Base-by-base conservation (phyloP, 345 rosid species). In the Isatis tinctoria region DNA sequence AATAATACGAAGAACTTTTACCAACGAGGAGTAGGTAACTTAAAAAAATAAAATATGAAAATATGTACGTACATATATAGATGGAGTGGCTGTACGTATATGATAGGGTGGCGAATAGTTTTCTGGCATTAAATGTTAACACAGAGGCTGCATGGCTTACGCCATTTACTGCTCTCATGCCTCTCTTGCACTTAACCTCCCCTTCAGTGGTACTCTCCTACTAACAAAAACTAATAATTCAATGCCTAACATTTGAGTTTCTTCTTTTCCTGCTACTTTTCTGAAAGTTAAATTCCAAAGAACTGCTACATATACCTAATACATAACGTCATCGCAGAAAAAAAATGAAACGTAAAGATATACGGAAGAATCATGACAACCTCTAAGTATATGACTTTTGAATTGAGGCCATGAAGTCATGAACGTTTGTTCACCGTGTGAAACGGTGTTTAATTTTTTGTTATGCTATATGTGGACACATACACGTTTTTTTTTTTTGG, bases 111-210 rank as follows among this genome's bases (percentile, higher is more conserved):
- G 53, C 80, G 75, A 76, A 70, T 65, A 58, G 72, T 65, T 45
- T 65, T 4, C 14, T 59, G 9, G 67, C 76, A 77, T 30, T 77
- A 41, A 77, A 77, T 77, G 69, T 4, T 12, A 11, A 66, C 80
- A 77, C 76, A 77, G 76, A 77, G 76, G 73, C 73, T 77, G 80
- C 80, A 77, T 77, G 80, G 70, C 57, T 70, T 58, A 72, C 69
- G 26, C 76, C 72, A 71, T 77, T 77, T 77, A 77, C 76, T 77
- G 56, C 57, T 71, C 77, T 65, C 80, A 71, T 77, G 80, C 80
- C 80, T 71, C 80, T 71, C 80, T 77, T 48, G 80, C 76, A 77
- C 64, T 58, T 71, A 65, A 70, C 73, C 80, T 76, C 75, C 61
- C 47, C 67, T 48, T 30, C 69, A 22, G 52, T 73, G 35, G 36